phyloP scores from a whole-genome alignment of 1,139 yeast genomes.

The Hanseniaspora uvarum region DNA sequence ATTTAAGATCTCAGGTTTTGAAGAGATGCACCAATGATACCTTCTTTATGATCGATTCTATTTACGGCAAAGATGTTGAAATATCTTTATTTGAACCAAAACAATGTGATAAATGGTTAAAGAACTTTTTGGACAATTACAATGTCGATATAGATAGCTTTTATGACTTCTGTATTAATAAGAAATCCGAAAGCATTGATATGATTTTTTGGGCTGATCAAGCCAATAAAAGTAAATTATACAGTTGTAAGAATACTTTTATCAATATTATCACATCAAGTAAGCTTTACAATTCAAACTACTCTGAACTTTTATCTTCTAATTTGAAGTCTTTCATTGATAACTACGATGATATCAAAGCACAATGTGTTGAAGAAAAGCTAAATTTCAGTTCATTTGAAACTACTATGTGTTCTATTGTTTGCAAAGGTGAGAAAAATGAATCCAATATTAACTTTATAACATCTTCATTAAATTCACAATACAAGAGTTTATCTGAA shows the following conservation, averaged over 20 bases:
- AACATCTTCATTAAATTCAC: conserved; percentile 42
- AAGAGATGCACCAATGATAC: conserved; percentile 32
- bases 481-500: conserved; percentile 43
- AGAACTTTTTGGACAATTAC: conserved; percentile 39
- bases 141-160: conserved; percentile 40
- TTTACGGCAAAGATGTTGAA: conserved; percentile 41
- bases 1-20: conserved; percentile 29
- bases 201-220: conserved; percentile 45
- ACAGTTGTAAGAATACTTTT: conserved; percentile 38
- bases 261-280: conserved; percentile 27
- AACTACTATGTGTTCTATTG: conserved; percentile 42
- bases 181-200: conserved; percentile 38
- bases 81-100: conserved; percentile 52
- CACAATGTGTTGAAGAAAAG: conserved; percentile 40
- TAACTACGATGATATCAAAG: conserved; percentile 38
- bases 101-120: conserved; percentile 46
- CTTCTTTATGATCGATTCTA: conserved; percentile 34
- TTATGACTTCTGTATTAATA: conserved; percentile 33
- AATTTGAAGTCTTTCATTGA: conserved; percentile 36
- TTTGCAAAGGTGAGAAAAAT: conserved; percentile 50
- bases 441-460: conserved; percentile 52
- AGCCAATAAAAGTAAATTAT: conserved; percentile 37
- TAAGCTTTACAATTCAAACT: conserved; percentile 27
- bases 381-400: conserved; percentile 47
- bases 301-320: conserved; percentile 33